These are phyloP conservation scores for Kazachstania kunashirensis DNA, from an alignment of 805 yeast genomes.

Conservation along the genomic window DNA sequence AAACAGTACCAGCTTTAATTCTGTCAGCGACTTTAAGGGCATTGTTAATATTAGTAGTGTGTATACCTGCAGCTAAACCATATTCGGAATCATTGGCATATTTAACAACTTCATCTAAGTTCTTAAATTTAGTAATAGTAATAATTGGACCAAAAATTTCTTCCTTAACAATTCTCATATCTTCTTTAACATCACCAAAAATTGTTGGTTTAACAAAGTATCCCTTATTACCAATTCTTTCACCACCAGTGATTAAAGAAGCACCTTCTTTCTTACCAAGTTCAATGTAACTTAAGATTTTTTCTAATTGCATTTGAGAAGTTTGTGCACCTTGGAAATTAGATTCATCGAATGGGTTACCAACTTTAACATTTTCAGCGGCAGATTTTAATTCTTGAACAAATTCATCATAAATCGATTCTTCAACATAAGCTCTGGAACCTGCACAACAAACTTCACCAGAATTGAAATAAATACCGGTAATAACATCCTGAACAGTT, in stretches of 20 bases:
- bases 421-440: constrained; percentile 77
- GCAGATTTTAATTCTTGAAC: constrained; percentile 45
- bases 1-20: constrained; percentile 70
- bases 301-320: constrained; percentile 55
- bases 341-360: constrained; percentile 66
- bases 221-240: constrained; percentile 59
- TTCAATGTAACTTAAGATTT: constrained; percentile 53
- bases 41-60: constrained; percentile 57
- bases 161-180: constrained; percentile 69
- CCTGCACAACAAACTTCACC: constrained; percentile 95
- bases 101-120: constrained; percentile 63
- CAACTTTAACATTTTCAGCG: constrained; percentile 49
- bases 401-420: constrained; percentile 57
- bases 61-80: constrained; percentile 85
- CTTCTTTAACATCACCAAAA: constrained; percentile 68
- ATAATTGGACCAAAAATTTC: constrained; percentile 91
- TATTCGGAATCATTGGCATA: constrained; percentile 69
- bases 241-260: constrained; percentile 72
- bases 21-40: constrained; percentile 58
- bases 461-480: constrained; percentile 77
- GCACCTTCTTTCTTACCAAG: constrained; percentile 63
- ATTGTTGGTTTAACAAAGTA: constrained; percentile 74
- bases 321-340: constrained; percentile 72
- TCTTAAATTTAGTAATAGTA: constrained; percentile 60
- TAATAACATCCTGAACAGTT: constrained; percentile 57